phyloP scores from a whole-genome alignment of 306 rosid genomes.

The Trichosanthes truncata region DNA sequence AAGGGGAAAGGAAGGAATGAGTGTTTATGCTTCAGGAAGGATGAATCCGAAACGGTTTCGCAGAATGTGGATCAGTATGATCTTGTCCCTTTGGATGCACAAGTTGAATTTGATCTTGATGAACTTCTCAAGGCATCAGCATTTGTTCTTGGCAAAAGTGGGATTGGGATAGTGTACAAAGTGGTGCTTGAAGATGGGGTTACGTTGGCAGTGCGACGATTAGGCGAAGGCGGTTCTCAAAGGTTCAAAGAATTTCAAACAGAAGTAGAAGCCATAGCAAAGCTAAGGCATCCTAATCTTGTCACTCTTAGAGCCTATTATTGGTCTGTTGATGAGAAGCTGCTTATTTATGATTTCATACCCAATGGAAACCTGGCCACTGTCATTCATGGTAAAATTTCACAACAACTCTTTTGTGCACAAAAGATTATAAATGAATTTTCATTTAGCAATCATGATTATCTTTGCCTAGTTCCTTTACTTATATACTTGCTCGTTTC shows the following conservation, averaged over 20 bases:
- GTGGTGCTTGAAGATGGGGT: constrained; percentile 95
- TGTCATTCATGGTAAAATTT: constrained; percentile 71
- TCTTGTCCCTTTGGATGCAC: constrained; percentile 76
- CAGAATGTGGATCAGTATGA: constrained; percentile 81
- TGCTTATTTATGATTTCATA: constrained; percentile 78
- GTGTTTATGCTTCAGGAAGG: constrained; percentile 72
- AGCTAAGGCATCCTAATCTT: constrained; percentile 76
- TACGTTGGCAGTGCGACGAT: constrained; percentile 76
- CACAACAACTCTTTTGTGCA: constrained; percentile 2
- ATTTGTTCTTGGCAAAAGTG: constrained; percentile 95
- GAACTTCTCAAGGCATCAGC: constrained; percentile 99
- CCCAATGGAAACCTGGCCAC: constrained; percentile 79
- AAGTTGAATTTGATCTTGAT: constrained; percentile 86
- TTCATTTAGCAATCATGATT: constrained; percentile 10
- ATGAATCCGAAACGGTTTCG: constrained; percentile 61
- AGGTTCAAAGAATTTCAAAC: constrained; percentile 92
- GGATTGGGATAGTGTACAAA: constrained; percentile 91
- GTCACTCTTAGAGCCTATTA: constrained; percentile 81
- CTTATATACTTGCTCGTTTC: background rate
- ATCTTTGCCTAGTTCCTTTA: background rate
- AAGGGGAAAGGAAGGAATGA: constrained; percentile 59
- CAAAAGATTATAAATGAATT: constrained; percentile 14
- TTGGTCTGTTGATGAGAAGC: constrained; percentile 98
- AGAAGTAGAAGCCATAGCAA: constrained; percentile 95
- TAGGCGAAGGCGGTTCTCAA: constrained; percentile 98